Conservation (phyloP, 208 protist genomes). For the Trypanosoma conorhini region DNA sequence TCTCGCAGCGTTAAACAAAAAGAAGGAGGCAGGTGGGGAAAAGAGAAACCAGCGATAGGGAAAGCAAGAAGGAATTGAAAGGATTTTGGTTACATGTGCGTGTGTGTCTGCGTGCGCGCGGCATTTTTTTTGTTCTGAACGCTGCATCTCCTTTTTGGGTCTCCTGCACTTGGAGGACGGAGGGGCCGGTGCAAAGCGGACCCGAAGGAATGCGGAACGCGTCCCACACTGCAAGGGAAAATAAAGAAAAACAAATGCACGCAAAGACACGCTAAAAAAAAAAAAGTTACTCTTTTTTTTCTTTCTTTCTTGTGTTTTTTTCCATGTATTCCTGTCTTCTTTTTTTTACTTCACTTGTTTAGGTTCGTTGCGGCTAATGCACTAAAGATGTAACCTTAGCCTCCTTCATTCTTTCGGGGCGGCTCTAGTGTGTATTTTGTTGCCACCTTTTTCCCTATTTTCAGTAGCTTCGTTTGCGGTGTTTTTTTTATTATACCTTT, state of each 20-base stretch:
- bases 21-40: background rate
- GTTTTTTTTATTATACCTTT: background rate
- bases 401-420: background rate
- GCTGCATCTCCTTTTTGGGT: background rate
- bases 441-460: background rate
- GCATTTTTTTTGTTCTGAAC: background rate
- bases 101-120: background rate
- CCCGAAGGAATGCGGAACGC: background rate
- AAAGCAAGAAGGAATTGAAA: background rate
- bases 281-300: background rate
- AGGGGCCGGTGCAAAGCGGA: too few relatives aligned
- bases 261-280: background rate
- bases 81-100: background rate
- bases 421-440: background rate
- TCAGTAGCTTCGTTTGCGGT: background rate
- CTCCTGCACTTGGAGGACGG: background rate
- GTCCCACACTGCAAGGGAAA: background rate
- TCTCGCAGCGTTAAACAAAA: background rate
- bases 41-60: background rate
- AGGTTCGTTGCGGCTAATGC: background rate
- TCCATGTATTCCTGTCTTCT: too few relatives aligned
- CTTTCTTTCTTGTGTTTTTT: background rate
- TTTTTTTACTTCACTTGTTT: background rate
- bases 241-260: background rate
- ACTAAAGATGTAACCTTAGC: background rate